A percentile compares a stretch with the other conserved stretches of the same genome.
Conservation (phyloP, 495 filamentous ascomycete genomes). For the Jackrogersella minutella region DNA sequence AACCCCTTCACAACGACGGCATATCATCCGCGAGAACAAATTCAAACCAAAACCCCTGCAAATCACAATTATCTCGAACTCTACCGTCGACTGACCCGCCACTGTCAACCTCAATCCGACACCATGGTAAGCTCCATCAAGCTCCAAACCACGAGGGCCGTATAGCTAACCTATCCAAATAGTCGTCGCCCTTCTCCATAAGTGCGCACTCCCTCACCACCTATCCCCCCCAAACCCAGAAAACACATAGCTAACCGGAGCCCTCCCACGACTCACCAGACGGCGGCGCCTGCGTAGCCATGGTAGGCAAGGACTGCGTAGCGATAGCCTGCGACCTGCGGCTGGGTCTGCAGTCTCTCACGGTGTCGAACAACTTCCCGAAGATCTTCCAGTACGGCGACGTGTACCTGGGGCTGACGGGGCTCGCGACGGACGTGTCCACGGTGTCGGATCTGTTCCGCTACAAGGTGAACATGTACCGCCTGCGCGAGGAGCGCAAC, state of each 20-base stretch:
- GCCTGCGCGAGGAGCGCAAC: slow-evolving; percentile 93
- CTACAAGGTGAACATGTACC: slow-evolving; percentile 99
- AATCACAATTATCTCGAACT: neutral
- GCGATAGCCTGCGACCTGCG: slow-evolving; percentile 99
- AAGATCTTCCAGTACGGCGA: slow-evolving; percentile 99
- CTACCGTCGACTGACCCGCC: slow-evolving; percentile 1
- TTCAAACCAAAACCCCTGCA: neutral
- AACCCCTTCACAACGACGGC: slow-evolving; percentile 22
- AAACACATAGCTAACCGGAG: slow-evolving; percentile 9
- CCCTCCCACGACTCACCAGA: slow-evolving; percentile 59
- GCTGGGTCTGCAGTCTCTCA: slow-evolving; percentile 94
- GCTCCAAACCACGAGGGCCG: neutral
- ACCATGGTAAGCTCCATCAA: slow-evolving; percentile 45
- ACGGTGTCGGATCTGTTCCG: slow-evolving; percentile 97
- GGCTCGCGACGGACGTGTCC: slow-evolving; percentile 92
- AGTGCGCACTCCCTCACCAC: slow-evolving; percentile 62
- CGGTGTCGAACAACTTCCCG: slow-evolving; percentile 99
- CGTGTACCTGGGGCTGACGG: slow-evolving; percentile 95
- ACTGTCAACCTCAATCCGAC: slow-evolving; percentile 11
- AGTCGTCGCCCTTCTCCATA: slow-evolving; percentile 88
- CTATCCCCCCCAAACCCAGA: slow-evolving; percentile 1
- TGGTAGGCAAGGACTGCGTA: slow-evolving; percentile 99
- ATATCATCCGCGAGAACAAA: slow-evolving; percentile 9
- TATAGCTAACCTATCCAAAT: slow-evolving; percentile 24
- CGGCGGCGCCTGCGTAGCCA: slow-evolving; percentile 95